Evolutionary conservation across 306 rosid species (phyloP).

Genomic region (Calophaca sinica): DNA sequence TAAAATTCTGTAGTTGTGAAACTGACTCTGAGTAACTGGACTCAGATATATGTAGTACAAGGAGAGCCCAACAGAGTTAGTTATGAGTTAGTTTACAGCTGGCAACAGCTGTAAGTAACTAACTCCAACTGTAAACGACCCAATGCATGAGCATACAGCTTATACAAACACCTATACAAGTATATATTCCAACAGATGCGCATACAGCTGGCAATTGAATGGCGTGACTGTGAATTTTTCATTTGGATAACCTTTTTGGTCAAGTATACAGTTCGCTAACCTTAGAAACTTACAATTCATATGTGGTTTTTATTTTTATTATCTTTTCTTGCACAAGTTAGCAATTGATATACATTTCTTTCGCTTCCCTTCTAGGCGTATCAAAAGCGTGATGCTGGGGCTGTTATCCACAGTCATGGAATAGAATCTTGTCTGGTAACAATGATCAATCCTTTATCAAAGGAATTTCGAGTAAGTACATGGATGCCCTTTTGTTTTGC

Average conservation of each 20-base stretch:
- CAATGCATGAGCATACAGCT: too few relatives aligned
- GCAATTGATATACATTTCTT: conserved; percentile 36
- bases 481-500: neutral
- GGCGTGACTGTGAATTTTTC: conserved; percentile 23
- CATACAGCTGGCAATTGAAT: conserved; percentile 1
- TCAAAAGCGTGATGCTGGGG: conserved; percentile 83
- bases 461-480: conserved; percentile 88
- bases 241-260: conserved; percentile 13
- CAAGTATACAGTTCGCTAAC: conserved; percentile 32
- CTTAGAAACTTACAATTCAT: conserved; percentile 24
- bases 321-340: conserved; percentile 25
- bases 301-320: conserved; percentile 19
- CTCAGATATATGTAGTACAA: too few relatives aligned
- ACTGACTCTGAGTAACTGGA: too few relatives aligned
- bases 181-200: too few relatives aligned
- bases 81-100: too few relatives aligned
- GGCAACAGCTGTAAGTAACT: too few relatives aligned
- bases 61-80: too few relatives aligned
- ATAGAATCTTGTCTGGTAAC: conserved; percentile 91
- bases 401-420: conserved; percentile 93
- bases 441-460: conserved; percentile 83
- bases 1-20: too few relatives aligned
- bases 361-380: conserved; percentile 68
- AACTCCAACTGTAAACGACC: too few relatives aligned
- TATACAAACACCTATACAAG: too few relatives aligned